These are phyloP conservation scores for Heliocybe sulcata DNA, from an alignment of 1,284 basidiomycete species.

Conservation along the genomic window DNA sequence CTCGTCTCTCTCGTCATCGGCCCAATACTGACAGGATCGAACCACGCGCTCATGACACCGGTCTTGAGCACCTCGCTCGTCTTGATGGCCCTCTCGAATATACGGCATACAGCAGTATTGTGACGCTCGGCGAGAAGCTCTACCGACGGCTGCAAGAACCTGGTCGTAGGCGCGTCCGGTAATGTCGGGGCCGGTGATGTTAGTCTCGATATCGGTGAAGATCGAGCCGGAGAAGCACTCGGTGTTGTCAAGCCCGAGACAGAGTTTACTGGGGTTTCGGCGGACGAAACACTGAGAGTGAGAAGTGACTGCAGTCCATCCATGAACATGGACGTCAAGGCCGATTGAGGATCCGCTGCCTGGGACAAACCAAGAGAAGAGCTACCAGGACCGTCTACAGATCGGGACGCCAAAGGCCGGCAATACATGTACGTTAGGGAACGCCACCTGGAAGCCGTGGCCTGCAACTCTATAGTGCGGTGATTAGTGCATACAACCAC, in stretches of 20 bases:
- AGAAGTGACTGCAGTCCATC: slow-evolving; percentile 1
- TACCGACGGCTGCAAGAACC: neutral
- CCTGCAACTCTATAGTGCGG: slow-evolving; percentile 22
- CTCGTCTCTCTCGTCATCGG: slow-evolving; percentile 10
- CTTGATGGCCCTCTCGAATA: slow-evolving; percentile 23
- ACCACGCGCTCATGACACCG: slow-evolving; percentile 26
- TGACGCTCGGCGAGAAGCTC: neutral
- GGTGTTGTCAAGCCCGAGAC: neutral
- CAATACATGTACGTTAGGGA: slow-evolving; percentile 22
- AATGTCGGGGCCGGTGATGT: neutral
- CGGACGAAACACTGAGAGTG: neutral
- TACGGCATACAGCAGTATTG: slow-evolving; percentile 18
- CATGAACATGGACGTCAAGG: neutral
- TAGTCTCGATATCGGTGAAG: neutral
- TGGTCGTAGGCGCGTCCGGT: neutral
- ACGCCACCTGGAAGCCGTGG: slow-evolving; percentile 30
- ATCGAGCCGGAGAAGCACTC: neutral
- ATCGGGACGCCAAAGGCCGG: neutral
- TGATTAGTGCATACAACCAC: neutral
- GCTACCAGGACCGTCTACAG: slow-evolving; percentile 9
- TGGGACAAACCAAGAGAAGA: slow-evolving; percentile 14
- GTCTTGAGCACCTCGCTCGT: slow-evolving; percentile 10
- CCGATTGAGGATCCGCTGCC: neutral
- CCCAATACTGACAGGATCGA: slow-evolving; percentile 21
- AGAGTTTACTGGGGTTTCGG: neutral